A percentile compares a stretch with the other conserved stretches of the same genome.
Conservation (phyloP, 257 asterid species). For the Solanum paucissectum region DNA sequence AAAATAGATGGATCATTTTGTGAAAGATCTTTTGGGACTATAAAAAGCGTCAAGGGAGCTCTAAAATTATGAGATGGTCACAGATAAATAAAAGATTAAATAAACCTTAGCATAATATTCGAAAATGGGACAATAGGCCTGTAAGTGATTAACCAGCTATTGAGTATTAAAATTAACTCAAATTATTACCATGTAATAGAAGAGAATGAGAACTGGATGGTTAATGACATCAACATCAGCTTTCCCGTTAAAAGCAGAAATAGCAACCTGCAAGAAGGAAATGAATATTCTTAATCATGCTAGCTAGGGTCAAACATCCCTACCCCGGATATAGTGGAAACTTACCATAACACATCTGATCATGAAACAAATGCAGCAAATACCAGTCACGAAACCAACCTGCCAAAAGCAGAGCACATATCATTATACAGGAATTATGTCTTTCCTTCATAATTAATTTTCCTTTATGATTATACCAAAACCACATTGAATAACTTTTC, state of each 20-base stretch:
- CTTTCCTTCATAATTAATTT: background rate
- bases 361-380: constrained; percentile 35
- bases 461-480: background rate
- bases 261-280: constrained; percentile 9
- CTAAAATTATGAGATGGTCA: background rate
- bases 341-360: constrained; percentile 33
- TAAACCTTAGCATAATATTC: background rate
- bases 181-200: constrained; percentile 26
- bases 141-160: background rate
- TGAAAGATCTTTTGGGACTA: background rate
- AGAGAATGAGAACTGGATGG: constrained; percentile 22
- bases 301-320: background rate
- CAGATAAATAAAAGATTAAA: background rate
- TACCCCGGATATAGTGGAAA: background rate
- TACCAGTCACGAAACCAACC: constrained; percentile 31
- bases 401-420: constrained; percentile 1
- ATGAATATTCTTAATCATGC: background rate
- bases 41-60: background rate
- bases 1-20: background rate
- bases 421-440: background rate
- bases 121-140: background rate
- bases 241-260: constrained; percentile 21
- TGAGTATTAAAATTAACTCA: background rate
- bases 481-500: background rate
- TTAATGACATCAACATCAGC: constrained; percentile 18